Percentiles rank a stretch among this genome's conserved stretches.
These are phyloP conservation scores for Sicyos edulis DNA, from an alignment of 306 rosid genomes.

Conservation along the genomic window DNA sequence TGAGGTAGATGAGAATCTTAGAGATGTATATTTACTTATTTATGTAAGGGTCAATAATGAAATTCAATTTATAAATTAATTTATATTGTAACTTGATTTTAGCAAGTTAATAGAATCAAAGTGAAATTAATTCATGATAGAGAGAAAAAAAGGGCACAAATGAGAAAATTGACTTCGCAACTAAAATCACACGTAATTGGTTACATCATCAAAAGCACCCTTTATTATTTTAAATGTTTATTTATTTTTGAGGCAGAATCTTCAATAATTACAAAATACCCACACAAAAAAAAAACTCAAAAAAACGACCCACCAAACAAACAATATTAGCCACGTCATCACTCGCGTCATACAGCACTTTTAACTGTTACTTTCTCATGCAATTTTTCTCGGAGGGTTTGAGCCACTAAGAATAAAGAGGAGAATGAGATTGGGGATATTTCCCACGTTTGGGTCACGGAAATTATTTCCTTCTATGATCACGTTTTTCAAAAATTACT, in stretches of 20 bases:
- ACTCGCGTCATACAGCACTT: not conserved
- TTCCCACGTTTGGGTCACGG: too few species aligned
- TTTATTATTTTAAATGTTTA: not conserved
- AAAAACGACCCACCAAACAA: too few species aligned
- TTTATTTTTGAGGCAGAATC: not conserved
- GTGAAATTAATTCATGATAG: not conserved
- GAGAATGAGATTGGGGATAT: too few species aligned
- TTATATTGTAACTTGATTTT: not conserved
- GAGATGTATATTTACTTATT: too few species aligned
- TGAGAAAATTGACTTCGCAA: not conserved
- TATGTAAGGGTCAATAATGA: too few species aligned
- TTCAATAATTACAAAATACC: not conserved
- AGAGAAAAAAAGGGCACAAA: not conserved
- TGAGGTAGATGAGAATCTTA: too few species aligned
- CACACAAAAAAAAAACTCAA: not conserved
- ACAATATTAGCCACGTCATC: not conserved
- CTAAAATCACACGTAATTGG: not conserved
- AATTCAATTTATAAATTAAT: too few species aligned
- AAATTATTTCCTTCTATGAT: too few species aligned
- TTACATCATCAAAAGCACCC: not conserved
- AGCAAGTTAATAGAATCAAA: not conserved
- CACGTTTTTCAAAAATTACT: too few species aligned
- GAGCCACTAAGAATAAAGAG: too few species aligned
- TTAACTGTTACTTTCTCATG: not conserved
- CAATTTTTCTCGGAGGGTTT: not conserved